Evolutionary conservation across 257 asterid genomes (phyloP), one percentile per base, ranked within the genome.

Genomic region (Voacanga thouarsii): DNA sequence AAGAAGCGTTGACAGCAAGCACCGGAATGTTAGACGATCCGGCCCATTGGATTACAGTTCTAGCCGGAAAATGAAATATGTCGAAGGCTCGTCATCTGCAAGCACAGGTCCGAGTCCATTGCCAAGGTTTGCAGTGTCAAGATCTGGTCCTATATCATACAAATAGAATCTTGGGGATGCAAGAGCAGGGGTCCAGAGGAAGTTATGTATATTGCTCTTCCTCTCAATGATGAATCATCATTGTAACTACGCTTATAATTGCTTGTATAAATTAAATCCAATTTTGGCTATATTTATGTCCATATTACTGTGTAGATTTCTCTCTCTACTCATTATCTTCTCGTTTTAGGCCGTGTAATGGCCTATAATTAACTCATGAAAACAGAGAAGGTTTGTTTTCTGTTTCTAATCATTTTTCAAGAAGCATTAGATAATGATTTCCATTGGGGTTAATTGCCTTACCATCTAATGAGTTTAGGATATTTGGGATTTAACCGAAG

Each of bases 111-210:
- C 96, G 41, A 93, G 99, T 77, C 97, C 97, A 16, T 81, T 95
- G 91, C 98, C 99, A 16, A 93, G 96, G 83, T 93, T 93, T 82
- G 97, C 97, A 24, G 89, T 89, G 80, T 96, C 99, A 19, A 96
- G 97, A 82, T 93, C 99, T 23, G 98, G 97, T 80, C 98, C 99
- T 55, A 82, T 93, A 77, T 89, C 94, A 16, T 93, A 92, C 83
- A 90, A 90, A 82, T 92, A 78, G 83, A 86, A 67, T 67, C 67
- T 26, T 19, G 79, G 80, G 41, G 82, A n/a, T 67, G 44, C 26
- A n/a, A 41, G 39, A 76, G 26, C 75, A 75, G 75, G 2, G 37
- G 37, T 33, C 37, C 2, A 33, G 37, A 21, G 76, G 75, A 68
- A 75, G 74, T 84, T 75, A 69, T 87, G 88, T 83, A 86, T 78